These are phyloP conservation scores for Collybia mongolica DNA, from an alignment of 768 basidiomycete genomes.

Conservation along the genomic window DNA sequence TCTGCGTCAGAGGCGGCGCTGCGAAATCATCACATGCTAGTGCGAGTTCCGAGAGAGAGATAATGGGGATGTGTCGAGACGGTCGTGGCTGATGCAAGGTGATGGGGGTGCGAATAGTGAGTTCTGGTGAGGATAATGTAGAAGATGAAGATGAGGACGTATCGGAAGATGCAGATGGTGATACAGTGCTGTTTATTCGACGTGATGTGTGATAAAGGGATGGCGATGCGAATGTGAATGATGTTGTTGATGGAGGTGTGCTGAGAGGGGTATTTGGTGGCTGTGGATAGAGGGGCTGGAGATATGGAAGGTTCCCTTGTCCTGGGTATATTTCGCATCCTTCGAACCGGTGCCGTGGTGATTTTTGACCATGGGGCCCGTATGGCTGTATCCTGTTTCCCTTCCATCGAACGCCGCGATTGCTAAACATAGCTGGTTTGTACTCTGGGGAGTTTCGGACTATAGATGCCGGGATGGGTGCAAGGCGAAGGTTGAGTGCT, in stretches of 20 bases:
- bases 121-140: conserved; percentile 19
- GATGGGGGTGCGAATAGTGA: conserved; percentile 21
- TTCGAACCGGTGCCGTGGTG: conserved; percentile 7
- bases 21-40: conserved; percentile 32
- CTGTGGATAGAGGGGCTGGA: conserved; percentile 4
- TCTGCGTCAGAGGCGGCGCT: not conserved
- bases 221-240: conserved; percentile 10
- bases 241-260: conserved; percentile 5
- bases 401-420: conserved; percentile 6
- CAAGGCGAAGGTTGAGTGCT: conserved; percentile 1
- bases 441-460: conserved; percentile 9
- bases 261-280: conserved; percentile 5
- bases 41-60: conserved; percentile 40
- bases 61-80: conserved; percentile 42
- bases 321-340: conserved; percentile 1
- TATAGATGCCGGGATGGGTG: conserved; percentile 11
- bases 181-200: conserved; percentile 10
- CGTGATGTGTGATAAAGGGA: not conserved
- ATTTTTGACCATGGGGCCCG: conserved; percentile 11
- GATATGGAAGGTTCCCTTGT: not conserved
- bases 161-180: conserved; percentile 15
- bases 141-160: conserved; percentile 16
- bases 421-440: conserved; percentile 5
- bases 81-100: conserved; percentile 47
- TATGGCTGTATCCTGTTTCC: conserved; percentile 7